A percentile compares a stretch with the other conserved stretches of the same genome.
phyloP scores from a whole-genome alignment of 495 filamentous ascomycete genomes.

The Poronia punctata region DNA sequence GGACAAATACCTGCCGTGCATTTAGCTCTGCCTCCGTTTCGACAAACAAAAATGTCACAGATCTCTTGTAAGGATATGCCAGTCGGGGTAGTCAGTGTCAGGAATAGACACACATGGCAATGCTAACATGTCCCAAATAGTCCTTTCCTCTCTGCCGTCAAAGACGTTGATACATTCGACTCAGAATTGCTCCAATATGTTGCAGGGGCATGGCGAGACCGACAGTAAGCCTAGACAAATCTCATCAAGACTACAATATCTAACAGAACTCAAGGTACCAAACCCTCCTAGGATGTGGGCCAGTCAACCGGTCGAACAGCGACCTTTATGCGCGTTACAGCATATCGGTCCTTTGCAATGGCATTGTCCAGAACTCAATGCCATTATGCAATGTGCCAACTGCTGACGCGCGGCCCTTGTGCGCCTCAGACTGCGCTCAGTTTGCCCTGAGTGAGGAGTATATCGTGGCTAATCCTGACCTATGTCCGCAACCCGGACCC shows the following conservation, averaged over 20 bases:
- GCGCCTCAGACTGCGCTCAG: slow-evolving; percentile 82
- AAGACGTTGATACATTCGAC: slow-evolving; percentile 72
- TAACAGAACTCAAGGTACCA: too few relatives aligned
- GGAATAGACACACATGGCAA: background rate
- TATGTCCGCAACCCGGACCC: slow-evolving; percentile 58
- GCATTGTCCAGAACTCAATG: slow-evolving; percentile 87
- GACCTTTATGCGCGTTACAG: slow-evolving; percentile 87
- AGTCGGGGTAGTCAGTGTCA: background rate
- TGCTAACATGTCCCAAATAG: slow-evolving; percentile 36
- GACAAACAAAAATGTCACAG: slow-evolving; percentile 55
- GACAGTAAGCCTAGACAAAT: too few relatives aligned
- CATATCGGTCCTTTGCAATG: slow-evolving; percentile 87
- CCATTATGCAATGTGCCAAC: slow-evolving; percentile 57
- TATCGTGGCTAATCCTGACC: slow-evolving; percentile 63
- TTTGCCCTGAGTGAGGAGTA: slow-evolving; percentile 82
- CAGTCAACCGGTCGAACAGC: slow-evolving; percentile 50
- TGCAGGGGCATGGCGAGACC: slow-evolving; percentile 30
- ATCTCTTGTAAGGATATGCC: slow-evolving; percentile 62
- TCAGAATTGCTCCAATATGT: slow-evolving; percentile 65
- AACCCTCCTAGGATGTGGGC: slow-evolving; percentile 70
- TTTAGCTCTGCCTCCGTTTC: slow-evolving; percentile 80
- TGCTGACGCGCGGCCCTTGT: slow-evolving; percentile 65
- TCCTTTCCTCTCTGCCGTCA: slow-evolving; percentile 80
- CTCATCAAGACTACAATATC: too few relatives aligned
- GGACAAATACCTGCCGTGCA: slow-evolving; percentile 74